A percentile compares a stretch with the other conserved stretches of the same genome.
These are phyloP conservation scores for Paramecium sonneborni DNA, from an alignment of 73 alveolate genomes.

Conservation along the genomic window DNA sequence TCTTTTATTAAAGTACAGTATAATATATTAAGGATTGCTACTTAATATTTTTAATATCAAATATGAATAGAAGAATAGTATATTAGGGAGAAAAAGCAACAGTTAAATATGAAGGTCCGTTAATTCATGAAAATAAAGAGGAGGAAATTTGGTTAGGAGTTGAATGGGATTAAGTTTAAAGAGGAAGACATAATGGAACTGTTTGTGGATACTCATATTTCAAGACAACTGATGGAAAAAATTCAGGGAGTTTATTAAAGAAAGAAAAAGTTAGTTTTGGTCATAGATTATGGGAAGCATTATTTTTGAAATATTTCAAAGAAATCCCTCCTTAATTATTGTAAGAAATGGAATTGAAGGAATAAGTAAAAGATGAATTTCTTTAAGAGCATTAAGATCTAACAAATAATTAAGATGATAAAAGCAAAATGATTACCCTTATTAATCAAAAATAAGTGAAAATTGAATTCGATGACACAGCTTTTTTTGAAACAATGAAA, in stretches of 20 bases:
- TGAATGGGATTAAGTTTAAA: slow-evolving; percentile 93
- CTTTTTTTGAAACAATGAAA: slow-evolving; percentile 65
- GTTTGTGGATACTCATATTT: slow-evolving; percentile 91
- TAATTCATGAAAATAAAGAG: slow-evolving; percentile 77
- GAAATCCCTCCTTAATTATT: slow-evolving; percentile 63
- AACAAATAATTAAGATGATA: not conserved
- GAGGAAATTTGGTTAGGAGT: slow-evolving; percentile 94
- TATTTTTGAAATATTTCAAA: slow-evolving; percentile 63
- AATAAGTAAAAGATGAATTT: not conserved
- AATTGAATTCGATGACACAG: slow-evolving; percentile 64
- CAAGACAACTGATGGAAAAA: slow-evolving; percentile 39
- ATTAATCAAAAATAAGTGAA: slow-evolving; percentile 44
- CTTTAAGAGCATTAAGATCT: not conserved
- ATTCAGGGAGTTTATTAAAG: slow-evolving; percentile 59
- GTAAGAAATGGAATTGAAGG: not conserved
- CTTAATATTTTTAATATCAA: too few species aligned
- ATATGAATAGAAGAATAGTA: slow-evolving; percentile 66
- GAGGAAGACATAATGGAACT: slow-evolving; percentile 95
- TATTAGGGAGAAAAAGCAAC: slow-evolving; percentile 77
- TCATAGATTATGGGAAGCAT: slow-evolving; percentile 42
- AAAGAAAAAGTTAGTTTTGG: slow-evolving; percentile 62
- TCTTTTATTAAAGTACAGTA: too few species aligned
- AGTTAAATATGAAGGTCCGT: slow-evolving; percentile 79
- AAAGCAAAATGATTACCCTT: not conserved
- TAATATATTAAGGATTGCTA: too few species aligned